phyloP scores from a whole-genome alignment of 1,139 yeast species.

The Taphrina pruni region DNA sequence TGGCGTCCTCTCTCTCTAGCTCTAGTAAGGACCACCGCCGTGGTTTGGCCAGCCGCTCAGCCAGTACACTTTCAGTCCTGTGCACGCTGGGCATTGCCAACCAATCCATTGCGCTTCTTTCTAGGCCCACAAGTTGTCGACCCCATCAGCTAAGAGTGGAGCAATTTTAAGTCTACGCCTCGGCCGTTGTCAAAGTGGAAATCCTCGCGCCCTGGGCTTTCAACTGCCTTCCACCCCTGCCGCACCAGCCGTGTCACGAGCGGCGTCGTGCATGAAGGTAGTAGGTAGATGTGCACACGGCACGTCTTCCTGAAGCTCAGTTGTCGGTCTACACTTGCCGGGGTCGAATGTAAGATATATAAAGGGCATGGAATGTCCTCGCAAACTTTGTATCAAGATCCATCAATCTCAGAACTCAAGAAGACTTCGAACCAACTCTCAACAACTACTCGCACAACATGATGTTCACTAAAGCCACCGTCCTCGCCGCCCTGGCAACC shows the following conservation, averaged over 20 bases:
- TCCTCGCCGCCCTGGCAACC: slow-evolving; percentile 31
- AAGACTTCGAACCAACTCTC: background rate
- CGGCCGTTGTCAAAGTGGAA: background rate
- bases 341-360: background rate
- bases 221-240: background rate
- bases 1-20: no score
- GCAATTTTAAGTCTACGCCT: background rate
- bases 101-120: no score
- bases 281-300: background rate
- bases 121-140: no score
- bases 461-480: slow-evolving; percentile 17
- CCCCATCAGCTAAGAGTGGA: no score
- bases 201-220: background rate
- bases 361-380: background rate
- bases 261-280: background rate
- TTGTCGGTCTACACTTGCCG: background rate
- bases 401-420: background rate
- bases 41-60: no score
- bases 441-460: background rate
- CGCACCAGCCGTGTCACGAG: background rate
- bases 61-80: no score
- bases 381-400: background rate
- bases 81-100: no score
- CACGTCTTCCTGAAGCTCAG: no score
- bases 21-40: no score